phyloP scores from a whole-genome alignment of 208 protist species.

The Herpetomonas samuelpessoai region DNA sequence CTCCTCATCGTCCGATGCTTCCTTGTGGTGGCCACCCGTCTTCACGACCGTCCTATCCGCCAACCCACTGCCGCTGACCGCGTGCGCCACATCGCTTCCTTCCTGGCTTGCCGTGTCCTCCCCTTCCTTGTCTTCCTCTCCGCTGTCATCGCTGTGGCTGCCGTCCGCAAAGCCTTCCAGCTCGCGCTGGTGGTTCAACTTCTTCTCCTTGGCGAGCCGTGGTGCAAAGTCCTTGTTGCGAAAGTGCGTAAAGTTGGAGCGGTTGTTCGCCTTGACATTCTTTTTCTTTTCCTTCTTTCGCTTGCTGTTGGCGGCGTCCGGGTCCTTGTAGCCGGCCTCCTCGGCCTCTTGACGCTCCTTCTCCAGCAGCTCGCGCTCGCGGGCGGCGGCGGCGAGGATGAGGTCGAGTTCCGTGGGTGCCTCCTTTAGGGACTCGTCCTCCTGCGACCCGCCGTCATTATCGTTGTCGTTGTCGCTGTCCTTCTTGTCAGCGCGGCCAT shows the following conservation, averaged over 20 bases:
- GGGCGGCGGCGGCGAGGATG: conserved; percentile 12
- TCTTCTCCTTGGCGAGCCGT: conserved; percentile 18
- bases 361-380: conserved; percentile 30
- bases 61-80: neutral
- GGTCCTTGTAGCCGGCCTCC: conserved; percentile 18
- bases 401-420: conserved; percentile 11
- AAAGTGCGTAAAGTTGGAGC: conserved; percentile 85
- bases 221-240: conserved; percentile 86
- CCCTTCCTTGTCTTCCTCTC: conserved; percentile 8
- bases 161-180: conserved; percentile 1
- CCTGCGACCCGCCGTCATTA: conserved; percentile 38
- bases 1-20: neutral
- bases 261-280: conserved; percentile 88
- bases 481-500: conserved; percentile 3
- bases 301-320: conserved; percentile 7
- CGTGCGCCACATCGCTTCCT: neutral
- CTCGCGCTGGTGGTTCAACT: conserved; percentile 5
- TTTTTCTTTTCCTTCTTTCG: conserved; percentile 64
- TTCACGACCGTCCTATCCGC: no score
- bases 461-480: conserved; percentile 12
- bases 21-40: no score
- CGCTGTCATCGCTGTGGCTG: conserved; percentile 9
- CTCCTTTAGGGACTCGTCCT: conserved; percentile 39
- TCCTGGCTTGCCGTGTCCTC: conserved; percentile 2
- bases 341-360: conserved; percentile 16